Evolutionary conservation across 257 asterid genomes (phyloP).

Genomic region (Solanum ossicruentum): DNA sequence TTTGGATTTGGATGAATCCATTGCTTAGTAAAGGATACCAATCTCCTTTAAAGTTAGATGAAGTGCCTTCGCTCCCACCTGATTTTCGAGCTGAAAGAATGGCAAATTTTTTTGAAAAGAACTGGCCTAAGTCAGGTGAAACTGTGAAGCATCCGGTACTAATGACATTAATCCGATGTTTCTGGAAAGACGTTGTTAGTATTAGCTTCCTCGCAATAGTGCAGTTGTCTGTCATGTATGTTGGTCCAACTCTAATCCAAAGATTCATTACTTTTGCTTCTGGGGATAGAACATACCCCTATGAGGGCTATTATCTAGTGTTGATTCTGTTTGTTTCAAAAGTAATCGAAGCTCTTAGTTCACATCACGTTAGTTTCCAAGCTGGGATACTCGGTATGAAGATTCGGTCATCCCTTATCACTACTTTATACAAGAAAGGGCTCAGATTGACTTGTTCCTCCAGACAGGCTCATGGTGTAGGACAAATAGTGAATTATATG

Average conservation of each 20-base stretch:
- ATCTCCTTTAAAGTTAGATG: conserved; percentile 33
- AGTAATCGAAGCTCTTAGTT: conserved; percentile 37
- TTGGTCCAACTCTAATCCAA: conserved; percentile 48
- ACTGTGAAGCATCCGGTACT: conserved; percentile 28
- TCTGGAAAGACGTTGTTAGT: conserved; percentile 43
- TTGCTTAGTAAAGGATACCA: conserved; percentile 36
- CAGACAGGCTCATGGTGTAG: conserved; percentile 63
- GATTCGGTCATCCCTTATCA: conserved; percentile 37
- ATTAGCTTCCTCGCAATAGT: conserved; percentile 35
- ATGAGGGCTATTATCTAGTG: conserved; percentile 31
- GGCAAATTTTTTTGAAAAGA: conserved; percentile 22
- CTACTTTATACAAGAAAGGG: conserved; percentile 50
- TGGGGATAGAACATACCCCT: conserved; percentile 20
- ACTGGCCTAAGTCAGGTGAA: conserved; percentile 46
- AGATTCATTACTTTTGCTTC: conserved; percentile 35
- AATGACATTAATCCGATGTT: conserved; percentile 30
- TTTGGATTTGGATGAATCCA: conserved; percentile 59
- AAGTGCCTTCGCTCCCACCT: conserved; percentile 46
- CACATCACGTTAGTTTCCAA: conserved; percentile 58
- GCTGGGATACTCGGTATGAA: conserved; percentile 54
- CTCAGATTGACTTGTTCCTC: conserved; percentile 41
- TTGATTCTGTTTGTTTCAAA: conserved; percentile 31
- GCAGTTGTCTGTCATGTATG: conserved; percentile 36
- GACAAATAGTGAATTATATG: conserved; percentile 74
- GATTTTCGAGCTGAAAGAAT: conserved; percentile 34